Conservation (phyloP, 139 green algal genomes). For the Chlamydomonas asymmetrica region DNA sequence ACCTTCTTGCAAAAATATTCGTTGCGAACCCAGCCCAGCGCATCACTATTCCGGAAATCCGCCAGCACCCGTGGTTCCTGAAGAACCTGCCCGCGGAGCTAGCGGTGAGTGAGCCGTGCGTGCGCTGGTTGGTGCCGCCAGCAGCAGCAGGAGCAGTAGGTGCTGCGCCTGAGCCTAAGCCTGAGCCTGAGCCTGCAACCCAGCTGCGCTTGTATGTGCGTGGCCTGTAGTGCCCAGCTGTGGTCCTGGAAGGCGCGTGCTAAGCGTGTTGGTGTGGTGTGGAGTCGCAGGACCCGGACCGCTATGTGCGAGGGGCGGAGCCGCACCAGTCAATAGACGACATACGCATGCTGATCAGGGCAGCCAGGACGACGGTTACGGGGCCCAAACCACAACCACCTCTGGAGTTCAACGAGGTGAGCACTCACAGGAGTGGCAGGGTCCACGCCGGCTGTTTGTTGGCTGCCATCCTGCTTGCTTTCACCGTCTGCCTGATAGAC, state of each 20-base stretch:
- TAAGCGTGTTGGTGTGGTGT: not conserved
- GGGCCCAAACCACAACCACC: slow-evolving; percentile 1
- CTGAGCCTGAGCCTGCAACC: not conserved
- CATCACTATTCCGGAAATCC: slow-evolving; percentile 85
- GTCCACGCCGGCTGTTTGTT: no score
- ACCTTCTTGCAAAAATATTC: slow-evolving; percentile 89
- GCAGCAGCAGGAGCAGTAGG: not conserved
- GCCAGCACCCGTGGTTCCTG: slow-evolving; percentile 91
- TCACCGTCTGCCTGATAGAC: no score
- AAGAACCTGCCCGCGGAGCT: slow-evolving; percentile 90
- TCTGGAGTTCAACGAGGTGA: slow-evolving; percentile 29
- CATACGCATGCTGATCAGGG: slow-evolving; percentile 47
- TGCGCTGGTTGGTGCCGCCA: not conserved
- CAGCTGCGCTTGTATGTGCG: no score
- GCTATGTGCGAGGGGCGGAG: slow-evolving; percentile 13
- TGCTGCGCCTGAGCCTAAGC: not conserved
- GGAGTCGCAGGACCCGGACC: slow-evolving; percentile 10
- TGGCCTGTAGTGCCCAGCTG: no score
- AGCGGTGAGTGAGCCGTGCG: slow-evolving; percentile 40
- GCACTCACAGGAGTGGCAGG: no score
- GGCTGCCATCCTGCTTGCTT: no score
- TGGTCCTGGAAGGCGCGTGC: no score
- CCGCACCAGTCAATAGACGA: slow-evolving; percentile 56
- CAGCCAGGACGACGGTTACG: no score
- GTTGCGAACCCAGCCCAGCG: slow-evolving; percentile 74